Evolutionary conservation across 345 rosid genomes (phyloP).

Genomic region (Pugionium cornutum): DNA sequence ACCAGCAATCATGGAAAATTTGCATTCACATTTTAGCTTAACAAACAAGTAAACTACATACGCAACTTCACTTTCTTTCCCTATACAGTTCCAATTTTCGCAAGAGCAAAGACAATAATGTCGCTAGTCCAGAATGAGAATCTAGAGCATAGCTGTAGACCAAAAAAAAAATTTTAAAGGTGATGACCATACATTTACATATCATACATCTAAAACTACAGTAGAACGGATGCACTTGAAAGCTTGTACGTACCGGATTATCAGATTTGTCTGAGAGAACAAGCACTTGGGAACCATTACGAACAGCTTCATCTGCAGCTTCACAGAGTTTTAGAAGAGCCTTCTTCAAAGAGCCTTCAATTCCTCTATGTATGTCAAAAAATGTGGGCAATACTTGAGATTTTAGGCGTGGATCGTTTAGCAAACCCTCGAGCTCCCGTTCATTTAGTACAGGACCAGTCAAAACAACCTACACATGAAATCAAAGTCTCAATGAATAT

Average conservation of each 20-base stretch:
- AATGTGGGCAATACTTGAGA: slow-evolving; percentile 68
- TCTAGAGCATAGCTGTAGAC: slow-evolving; percentile 8
- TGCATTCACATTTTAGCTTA: not conserved
- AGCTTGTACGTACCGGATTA: slow-evolving; percentile 59
- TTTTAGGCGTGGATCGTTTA: slow-evolving; percentile 66
- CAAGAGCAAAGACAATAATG: slow-evolving; percentile 23
- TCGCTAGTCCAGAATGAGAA: slow-evolving; percentile 9
- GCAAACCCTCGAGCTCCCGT: slow-evolving; percentile 86
- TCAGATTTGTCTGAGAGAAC: slow-evolving; percentile 88
- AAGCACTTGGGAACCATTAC: slow-evolving; percentile 90
- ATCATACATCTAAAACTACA: slow-evolving; percentile 17
- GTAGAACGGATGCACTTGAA: slow-evolving; percentile 11
- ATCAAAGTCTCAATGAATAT: slow-evolving; percentile 15
- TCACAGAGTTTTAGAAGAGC: slow-evolving; percentile 78
- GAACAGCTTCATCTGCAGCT: slow-evolving; percentile 97
- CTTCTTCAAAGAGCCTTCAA: slow-evolving; percentile 85
- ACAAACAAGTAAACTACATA: slow-evolving; percentile 7
- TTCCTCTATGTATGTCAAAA: slow-evolving; percentile 90
- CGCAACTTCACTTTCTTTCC: slow-evolving; percentile 2
- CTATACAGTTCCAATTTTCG: not conserved
- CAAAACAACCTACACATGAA: slow-evolving; percentile 65
- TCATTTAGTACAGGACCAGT: slow-evolving; percentile 92
- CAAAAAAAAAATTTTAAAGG: not conserved
- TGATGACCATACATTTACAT: slow-evolving; percentile 7
- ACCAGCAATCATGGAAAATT: slow-evolving; percentile 13